Base-by-base conservation (phyloP, 306 rosid genomes). In the Delonix regia region DNA sequence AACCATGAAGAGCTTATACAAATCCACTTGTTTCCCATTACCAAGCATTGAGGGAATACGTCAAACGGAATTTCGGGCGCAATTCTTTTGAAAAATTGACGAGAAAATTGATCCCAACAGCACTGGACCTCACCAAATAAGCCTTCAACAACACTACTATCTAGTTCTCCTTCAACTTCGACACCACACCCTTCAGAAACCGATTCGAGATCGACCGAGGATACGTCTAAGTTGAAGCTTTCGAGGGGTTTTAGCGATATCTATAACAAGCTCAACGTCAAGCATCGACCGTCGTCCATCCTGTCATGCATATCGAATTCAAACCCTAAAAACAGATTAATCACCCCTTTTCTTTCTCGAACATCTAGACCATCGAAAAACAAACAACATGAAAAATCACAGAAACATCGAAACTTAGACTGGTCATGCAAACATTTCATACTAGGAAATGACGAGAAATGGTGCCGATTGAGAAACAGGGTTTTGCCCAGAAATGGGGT, bases 1-100 rank as follows among this genome's bases (percentile, higher is more conserved):
- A 74, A 80, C 88, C 88, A 82, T 65, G 69, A 88, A 92, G 9
- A 95, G 90, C 88, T 87, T 87, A 73, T 87, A 85, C 89, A 92
- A 90, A 83, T 89, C 90, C 60, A 88, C 85, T 1, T 78, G 27
- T 47, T 81, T 84, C 77, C 90, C 92, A 74, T 77, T 66, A 76
- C 91, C 87, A 45, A 86, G 51, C 82, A 86, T 80, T 65, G 92
- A 79, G 19, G 86, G 83, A 52, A 73, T 42, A 48, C 82, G 83
- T 61, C 74, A 82, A 45, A 76, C 13, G 14, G 65, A 21, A 28
- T 71, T 67, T 49, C 7, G 67, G 7, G 51, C 24, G 74, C 66
- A 57, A 77, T 85, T 78, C 79, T 75, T 61, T 75, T 62, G 73
- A 80, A 47, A 60, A 78, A 82, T 25, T 41, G 67, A 12, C 63